Evolutionary conservation across 257 asterid genomes (phyloP), one percentile per base, ranked within the genome.

Genomic region (Solanum chiquidenum): DNA sequence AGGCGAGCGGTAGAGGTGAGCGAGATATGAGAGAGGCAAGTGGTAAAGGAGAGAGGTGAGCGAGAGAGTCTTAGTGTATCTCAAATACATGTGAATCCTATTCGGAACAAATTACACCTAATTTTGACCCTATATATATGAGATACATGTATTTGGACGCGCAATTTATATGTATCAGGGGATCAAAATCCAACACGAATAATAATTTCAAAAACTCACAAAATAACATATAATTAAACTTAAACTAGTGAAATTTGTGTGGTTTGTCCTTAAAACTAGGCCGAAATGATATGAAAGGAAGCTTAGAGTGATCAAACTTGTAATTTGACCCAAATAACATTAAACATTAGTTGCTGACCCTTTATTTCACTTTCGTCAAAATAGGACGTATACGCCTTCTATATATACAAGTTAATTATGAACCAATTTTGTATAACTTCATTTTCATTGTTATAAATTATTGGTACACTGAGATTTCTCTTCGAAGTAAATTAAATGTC

Each of bases 81-180:
- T 55, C 25, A 18, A 18, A 55, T 55, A 55, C 2, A 55, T 55
- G 64, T 0, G 0, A 55, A 55, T 55, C 11, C 64, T 55, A 55
- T 55, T 7, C n/a, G 11, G 0, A 55, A 20, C 25, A 18, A 0
- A 55, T 55, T 55, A 55, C 25, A 55, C 11, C 25, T 55, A 55
- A 55, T 0, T 55, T 55, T 55, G 3, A 0, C 5, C 10, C n/a
- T 18, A 55, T 7, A 55, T 55, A 55, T 20, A 0, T 0, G 1
- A 18, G 25, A 55, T 55, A 20, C 10, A 55, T 55, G 5, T 9
- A 55, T 20, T 55, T 55, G 64, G 64, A 20, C 64, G 10, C 25
- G 10, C 11, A 2, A 55, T 4, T 3, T 55, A 7, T 1, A 55
- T 55, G 11, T 55, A 55, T 55, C 4, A 55, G 0, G 64, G 25